A percentile compares a stretch with the other conserved stretches of the same genome.
These are phyloP conservation scores for Dendrobium chrysotoxum DNA, from an alignment of 106 monocot species.

Conservation along the genomic window DNA sequence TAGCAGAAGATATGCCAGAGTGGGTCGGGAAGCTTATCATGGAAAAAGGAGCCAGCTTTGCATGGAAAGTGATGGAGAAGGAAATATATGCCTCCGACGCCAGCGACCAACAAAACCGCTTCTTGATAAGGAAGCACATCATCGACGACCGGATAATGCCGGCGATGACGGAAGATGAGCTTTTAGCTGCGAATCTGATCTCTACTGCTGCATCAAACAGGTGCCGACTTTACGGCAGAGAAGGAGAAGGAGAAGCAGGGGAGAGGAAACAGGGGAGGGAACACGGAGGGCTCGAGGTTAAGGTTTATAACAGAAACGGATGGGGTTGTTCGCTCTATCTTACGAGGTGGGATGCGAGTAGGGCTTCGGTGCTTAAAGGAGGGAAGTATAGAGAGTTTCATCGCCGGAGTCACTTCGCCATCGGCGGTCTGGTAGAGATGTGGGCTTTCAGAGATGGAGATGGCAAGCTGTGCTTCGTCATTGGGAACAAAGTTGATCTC, in stretches of 20 bases:
- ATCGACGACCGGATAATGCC: background rate
- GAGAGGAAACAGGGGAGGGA: background rate
- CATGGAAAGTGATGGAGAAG: background rate
- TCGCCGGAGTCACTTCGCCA: background rate
- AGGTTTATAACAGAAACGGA: background rate
- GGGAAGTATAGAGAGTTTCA: background rate
- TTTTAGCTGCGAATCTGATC: background rate
- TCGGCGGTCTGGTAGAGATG: background rate
- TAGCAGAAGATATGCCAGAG: background rate
- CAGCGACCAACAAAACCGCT: conserved; percentile 1
- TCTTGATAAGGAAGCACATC: background rate
- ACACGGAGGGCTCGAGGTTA: background rate
- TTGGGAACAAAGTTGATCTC: background rate
- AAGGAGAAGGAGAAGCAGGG: background rate
- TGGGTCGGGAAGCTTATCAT: background rate
- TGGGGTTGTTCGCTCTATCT: background rate
- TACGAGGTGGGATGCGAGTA: background rate
- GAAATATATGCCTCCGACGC: background rate
- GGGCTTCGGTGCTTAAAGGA: background rate
- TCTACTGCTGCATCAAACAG: background rate
- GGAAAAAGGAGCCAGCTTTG: background rate
- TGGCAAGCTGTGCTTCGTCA: background rate
- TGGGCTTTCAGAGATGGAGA: background rate
- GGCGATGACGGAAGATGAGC: background rate
- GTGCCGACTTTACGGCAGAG: background rate